phyloP scores from a whole-genome alignment of 768 basidiomycete species.

The Collybia sordida region DNA sequence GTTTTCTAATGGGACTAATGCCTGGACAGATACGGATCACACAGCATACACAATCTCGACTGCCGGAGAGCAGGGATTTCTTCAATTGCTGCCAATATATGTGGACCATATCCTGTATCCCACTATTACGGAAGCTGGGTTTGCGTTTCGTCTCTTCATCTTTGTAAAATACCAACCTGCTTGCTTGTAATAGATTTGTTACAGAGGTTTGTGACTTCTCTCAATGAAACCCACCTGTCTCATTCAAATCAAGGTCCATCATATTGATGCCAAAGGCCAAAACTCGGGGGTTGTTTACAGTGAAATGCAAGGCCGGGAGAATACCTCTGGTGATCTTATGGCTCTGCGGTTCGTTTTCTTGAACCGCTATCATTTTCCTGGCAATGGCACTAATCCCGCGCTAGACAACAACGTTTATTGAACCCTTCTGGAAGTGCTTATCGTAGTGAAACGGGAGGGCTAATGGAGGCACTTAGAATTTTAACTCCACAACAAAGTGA shows the following conservation, averaged over 20 bases:
- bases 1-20: slow-evolving; percentile 90
- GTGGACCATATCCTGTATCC: slow-evolving; percentile 97
- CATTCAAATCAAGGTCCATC: slow-evolving; percentile 68
- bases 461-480: slow-evolving; percentile 88
- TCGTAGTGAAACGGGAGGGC: slow-evolving; percentile 93
- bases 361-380: slow-evolving; percentile 1
- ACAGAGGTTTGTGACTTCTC: slow-evolving; percentile 49
- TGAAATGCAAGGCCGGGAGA: slow-evolving; percentile 96
- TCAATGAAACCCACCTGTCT: slow-evolving; percentile 1
- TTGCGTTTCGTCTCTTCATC: slow-evolving; percentile 27
- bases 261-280: slow-evolving; percentile 87
- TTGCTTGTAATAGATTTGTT: slow-evolving; percentile 36
- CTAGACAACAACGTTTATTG: slow-evolving; percentile 74
- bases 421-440: slow-evolving; percentile 86
- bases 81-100: slow-evolving; percentile 85
- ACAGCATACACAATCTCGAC: slow-evolving; percentile 96
- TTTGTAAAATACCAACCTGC: background rate
- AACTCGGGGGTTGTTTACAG: slow-evolving; percentile 96
- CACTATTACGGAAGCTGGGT: slow-evolving; percentile 87
- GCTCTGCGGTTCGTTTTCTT: slow-evolving; percentile 61
- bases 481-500: slow-evolving; percentile 88
- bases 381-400: background rate
- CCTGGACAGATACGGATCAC: slow-evolving; percentile 96
- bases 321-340: slow-evolving; percentile 90
- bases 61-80: slow-evolving; percentile 90